Base-by-base conservation (phyloP, 2,329 filamentous ascomycete genomes). In the Aspergillus jensenii region DNA sequence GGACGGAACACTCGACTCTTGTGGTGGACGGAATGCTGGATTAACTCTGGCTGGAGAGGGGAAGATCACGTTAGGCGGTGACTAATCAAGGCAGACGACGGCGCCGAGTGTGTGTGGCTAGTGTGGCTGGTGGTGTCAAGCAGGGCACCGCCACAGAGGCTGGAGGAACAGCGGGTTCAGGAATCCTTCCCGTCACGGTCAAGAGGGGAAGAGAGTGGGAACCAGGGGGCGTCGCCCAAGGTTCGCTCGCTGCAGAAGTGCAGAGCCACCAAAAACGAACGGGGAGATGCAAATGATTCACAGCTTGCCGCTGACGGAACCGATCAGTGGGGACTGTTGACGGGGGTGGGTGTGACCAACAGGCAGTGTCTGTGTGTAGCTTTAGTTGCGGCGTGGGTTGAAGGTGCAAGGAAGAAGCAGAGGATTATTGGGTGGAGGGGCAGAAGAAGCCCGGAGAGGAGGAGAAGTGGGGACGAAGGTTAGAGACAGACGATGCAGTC, bases 61-160 rank as follows among this genome's bases (percentile, higher is more conserved):
- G 63, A 55, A 58, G 55, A 52, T 58, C 46, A 49, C 62, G 63
- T 56, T 57, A 66, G 64, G 66, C 61, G 67, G 68, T 69, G 65
- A 52, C 50, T 56, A 57, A 55, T 31, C 53, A 54, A 39, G 33
- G 43, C 27, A 41, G 41, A 50, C 12, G 35, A n/a, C 35, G 3
- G 12, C 12, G 15, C 12, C 14, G 15, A n/a, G 4, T 5, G 47
- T 44, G 12, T 60, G 62, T 64, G 62, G 62, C 61, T 59, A 44
- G 50, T 56, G 49, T 64, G 62, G 62, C 61, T 59, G 47, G 50
- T 56, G 49, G 45, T 21, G 40, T 31, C 50, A 21, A 41, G 17
- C 11, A 19, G 52, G 12, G 48, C 56, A 65, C 62, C 57, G 64
- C 64, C 64, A 66, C 64, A 62, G 57, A 58, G 61, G 57, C 60